phyloP scores from a whole-genome alignment of 2,329 filamentous ascomycete genomes.

The Paracamarosporium sp. region DNA sequence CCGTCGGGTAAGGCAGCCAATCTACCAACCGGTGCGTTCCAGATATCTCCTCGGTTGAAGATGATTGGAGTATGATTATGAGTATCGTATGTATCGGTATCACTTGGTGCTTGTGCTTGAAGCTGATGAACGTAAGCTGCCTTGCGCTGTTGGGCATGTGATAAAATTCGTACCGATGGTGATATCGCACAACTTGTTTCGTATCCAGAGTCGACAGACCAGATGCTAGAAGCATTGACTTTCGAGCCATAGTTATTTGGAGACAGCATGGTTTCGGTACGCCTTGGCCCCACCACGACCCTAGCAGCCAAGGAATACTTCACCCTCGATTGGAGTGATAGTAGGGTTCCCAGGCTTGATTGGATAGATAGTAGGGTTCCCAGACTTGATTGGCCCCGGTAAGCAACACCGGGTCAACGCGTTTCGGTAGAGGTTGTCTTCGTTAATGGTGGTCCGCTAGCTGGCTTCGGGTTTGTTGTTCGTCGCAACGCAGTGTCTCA shows the following conservation, averaged over 20 bases:
- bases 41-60: slow-evolving; percentile 11
- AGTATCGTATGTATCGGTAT: not conserved
- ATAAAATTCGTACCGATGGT: slow-evolving; percentile 9
- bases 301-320: not conserved
- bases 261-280: slow-evolving; percentile 28
- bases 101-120: slow-evolving; percentile 3
- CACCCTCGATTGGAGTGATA: not conserved
- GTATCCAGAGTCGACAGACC: slow-evolving; percentile 45
- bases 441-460: not conserved
- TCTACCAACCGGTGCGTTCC: slow-evolving; percentile 17
- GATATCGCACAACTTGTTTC: slow-evolving; percentile 21
- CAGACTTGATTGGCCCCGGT: slow-evolving; percentile 4
- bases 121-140: slow-evolving; percentile 18
- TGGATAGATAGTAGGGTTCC: slow-evolving; percentile 6
- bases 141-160: not conserved
- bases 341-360: slow-evolving; percentile 5
- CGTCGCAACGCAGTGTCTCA: not conserved
- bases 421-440: not conserved
- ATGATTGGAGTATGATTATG: slow-evolving; percentile 2
- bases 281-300: not conserved
- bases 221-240: slow-evolving; percentile 33
- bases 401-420: not conserved
- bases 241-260: slow-evolving; percentile 27
- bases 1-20: not conserved
- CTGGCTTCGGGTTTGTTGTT: not conserved